Evolutionary conservation across 169 alveolate species (phyloP).

Genomic region (Babesia microti): DNA sequence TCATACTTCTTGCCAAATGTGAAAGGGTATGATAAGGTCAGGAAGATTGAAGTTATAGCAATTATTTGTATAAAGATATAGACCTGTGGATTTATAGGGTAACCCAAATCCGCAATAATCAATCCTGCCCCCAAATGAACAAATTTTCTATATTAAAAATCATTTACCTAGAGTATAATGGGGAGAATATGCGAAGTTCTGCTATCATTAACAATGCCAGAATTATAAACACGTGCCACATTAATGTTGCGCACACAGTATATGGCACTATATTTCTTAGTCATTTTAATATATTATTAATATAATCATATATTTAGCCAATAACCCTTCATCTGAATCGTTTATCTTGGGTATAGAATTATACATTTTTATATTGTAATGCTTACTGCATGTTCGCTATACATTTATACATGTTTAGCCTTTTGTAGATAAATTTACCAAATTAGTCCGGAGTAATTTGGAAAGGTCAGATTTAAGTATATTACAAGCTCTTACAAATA

Average conservation of each 20-base stretch:
- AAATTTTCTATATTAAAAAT: conserved; percentile 7
- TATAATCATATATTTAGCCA: too few relatives aligned
- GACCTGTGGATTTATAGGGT: conserved; percentile 8
- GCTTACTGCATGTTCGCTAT: too few relatives aligned
- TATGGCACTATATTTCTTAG: background rate
- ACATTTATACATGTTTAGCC: too few relatives aligned
- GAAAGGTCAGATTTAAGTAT: too few relatives aligned
- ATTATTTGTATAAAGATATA: conserved; percentile 5
- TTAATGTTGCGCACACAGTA: background rate
- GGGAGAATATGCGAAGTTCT: conserved; percentile 9
- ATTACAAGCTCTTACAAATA: too few relatives aligned
- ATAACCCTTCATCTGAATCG: too few relatives aligned
- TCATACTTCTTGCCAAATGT: conserved; percentile 24
- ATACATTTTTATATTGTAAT: too few relatives aligned
- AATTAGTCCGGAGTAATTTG: too few relatives aligned
- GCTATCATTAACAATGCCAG: conserved; percentile 18
- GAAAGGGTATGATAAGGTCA: conserved; percentile 10
- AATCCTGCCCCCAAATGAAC: conserved; percentile 41
- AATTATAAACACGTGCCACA: conserved; percentile 10
- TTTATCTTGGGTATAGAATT: too few relatives aligned
- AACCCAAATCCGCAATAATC: conserved; percentile 16
- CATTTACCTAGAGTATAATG: conserved; percentile 21
- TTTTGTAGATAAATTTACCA: too few relatives aligned
- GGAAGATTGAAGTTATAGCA: conserved; percentile 12
- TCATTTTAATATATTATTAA: background rate